phyloP scores from a whole-genome alignment of 192 early-diverging fungal species.

The Podila horticola region DNA sequence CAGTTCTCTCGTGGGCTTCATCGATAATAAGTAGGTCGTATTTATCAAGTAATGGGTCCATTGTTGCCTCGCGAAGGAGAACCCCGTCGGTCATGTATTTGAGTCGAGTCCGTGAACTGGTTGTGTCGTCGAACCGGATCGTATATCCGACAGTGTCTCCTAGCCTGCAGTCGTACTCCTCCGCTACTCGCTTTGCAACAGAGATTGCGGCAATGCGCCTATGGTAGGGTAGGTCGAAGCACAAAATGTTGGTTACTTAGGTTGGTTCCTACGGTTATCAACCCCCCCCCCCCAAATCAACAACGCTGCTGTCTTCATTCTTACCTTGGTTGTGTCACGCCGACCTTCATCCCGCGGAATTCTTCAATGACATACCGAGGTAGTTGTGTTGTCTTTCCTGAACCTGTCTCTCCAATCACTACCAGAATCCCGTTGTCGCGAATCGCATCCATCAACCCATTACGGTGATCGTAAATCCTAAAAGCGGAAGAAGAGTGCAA shows the following conservation, averaged over 20 bases:
- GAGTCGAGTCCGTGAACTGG: conserved; percentile 82
- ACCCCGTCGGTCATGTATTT: conserved; percentile 99
- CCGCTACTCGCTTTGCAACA: conserved; percentile 95
- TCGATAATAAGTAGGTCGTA: conserved; percentile 96
- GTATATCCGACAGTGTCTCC: conserved; percentile 91
- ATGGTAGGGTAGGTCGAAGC: not conserved
- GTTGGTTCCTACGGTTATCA: not conserved
- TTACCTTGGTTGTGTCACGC: conserved; percentile 81
- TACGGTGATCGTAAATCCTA: conserved; percentile 46
- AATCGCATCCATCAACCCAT: conserved; percentile 80
- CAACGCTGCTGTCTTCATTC: not conserved
- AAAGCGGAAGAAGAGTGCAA: not conserved
- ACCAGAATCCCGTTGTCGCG: conserved; percentile 87
- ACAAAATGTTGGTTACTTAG: too few relatives aligned
- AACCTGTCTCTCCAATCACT: conserved; percentile 94
- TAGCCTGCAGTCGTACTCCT: conserved; percentile 86
- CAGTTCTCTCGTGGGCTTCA: conserved; percentile 95
- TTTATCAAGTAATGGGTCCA: conserved; percentile 81
- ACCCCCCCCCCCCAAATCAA: not conserved
- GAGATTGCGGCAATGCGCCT: conserved; percentile 89
- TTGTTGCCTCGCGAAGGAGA: conserved; percentile 88
- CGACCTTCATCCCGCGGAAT: conserved; percentile 60
- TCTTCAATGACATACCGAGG: conserved; percentile 82
- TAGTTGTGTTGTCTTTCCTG: conserved; percentile 90
- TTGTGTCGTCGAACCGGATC: conserved; percentile 96